phyloP scores from a whole-genome alignment of 164 flowering plant genomes.

The Magnolia kwangsiensis region DNA sequence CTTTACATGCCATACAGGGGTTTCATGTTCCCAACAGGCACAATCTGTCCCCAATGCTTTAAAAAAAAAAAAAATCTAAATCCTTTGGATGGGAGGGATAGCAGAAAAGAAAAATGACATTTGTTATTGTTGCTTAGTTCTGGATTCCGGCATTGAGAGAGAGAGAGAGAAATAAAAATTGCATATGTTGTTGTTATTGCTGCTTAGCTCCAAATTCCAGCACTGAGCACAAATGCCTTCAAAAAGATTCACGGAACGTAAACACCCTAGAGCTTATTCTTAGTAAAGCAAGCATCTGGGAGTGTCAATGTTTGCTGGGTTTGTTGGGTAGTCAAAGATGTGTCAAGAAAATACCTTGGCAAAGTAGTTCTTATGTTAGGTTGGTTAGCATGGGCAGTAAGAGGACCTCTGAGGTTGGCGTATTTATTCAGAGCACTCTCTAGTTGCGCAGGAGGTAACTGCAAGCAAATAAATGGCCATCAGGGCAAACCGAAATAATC shows the following conservation, averaged over 20 bases:
- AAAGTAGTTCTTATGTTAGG: slow-evolving; percentile 55
- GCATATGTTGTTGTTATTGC: background rate
- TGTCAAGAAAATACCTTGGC: slow-evolving; percentile 47
- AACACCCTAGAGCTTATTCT: background rate
- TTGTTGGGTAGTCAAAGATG: background rate
- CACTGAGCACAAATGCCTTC: background rate
- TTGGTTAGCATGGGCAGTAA: slow-evolving; percentile 70
- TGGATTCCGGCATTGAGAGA: background rate
- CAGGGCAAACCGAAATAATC: background rate
- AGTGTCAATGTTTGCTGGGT: background rate
- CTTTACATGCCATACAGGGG: too few relatives aligned
- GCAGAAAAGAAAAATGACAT: too few relatives aligned
- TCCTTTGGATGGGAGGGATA: too few relatives aligned
- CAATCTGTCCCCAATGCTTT: too few relatives aligned
- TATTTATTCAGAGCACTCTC: slow-evolving; percentile 77
- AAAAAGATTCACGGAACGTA: background rate
- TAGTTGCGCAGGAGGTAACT: slow-evolving; percentile 91
- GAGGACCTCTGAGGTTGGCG: slow-evolving; percentile 60
- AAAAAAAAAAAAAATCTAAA: too few relatives aligned
- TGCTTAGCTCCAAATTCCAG: background rate
- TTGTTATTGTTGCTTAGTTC: background rate
- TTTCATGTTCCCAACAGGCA: too few relatives aligned
- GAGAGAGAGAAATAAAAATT: background rate
- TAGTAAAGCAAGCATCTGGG: background rate
- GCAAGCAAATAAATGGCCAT: slow-evolving; percentile 30